A percentile compares a stretch with the other conserved stretches of the same genome.
phyloP scores from a whole-genome alignment of 2,329 filamentous ascomycete species.

The Ascochyta viciae-villosae region DNA sequence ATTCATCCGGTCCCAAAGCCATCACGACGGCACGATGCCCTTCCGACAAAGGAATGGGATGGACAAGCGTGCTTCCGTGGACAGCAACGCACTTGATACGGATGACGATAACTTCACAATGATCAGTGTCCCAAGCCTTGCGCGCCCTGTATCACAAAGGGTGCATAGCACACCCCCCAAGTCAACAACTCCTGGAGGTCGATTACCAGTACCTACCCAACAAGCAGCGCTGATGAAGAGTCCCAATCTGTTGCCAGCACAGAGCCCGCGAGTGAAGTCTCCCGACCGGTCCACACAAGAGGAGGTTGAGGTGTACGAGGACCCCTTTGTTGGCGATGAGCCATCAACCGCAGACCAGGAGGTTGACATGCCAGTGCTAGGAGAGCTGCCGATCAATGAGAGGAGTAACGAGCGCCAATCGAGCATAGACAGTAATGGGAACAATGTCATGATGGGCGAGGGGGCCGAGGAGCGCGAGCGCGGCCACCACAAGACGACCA shows the following conservation, averaged over 20 bases:
- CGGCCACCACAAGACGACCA: slow-evolving; percentile 48
- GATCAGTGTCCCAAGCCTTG: slow-evolving; percentile 54
- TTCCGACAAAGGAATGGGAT: slow-evolving; percentile 49
- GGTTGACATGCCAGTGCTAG: slow-evolving; percentile 55
- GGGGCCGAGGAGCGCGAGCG: slow-evolving; percentile 33
- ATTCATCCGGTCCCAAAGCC: slow-evolving; percentile 46
- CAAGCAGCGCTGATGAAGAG: slow-evolving; percentile 35
- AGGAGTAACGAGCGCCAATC: slow-evolving; percentile 47
- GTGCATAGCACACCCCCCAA: slow-evolving; percentile 45
- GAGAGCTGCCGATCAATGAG: slow-evolving; percentile 60
- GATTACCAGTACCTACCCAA: slow-evolving; percentile 39
- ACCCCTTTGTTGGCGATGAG: slow-evolving; percentile 55
- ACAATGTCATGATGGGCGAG: slow-evolving; percentile 38
- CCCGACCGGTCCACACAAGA: slow-evolving; percentile 47
- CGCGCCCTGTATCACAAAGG: slow-evolving; percentile 37
- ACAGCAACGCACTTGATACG: slow-evolving; percentile 46
- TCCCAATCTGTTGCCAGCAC: slow-evolving; percentile 32
- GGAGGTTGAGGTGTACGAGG: slow-evolving; percentile 61
- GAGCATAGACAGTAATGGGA: slow-evolving; percentile 38
- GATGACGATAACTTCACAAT: slow-evolving; percentile 59
- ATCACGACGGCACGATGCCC: slow-evolving; percentile 39
- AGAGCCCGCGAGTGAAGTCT: slow-evolving; percentile 42
- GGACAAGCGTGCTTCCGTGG: slow-evolving; percentile 50
- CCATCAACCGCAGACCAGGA: slow-evolving; percentile 36
- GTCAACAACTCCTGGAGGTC: slow-evolving; percentile 28